A percentile compares a stretch with the other conserved stretches of the same genome.
Conservation (phyloP, 2,329 filamentous ascomycete genomes). For the Paraphoma chrysanthemicola region DNA sequence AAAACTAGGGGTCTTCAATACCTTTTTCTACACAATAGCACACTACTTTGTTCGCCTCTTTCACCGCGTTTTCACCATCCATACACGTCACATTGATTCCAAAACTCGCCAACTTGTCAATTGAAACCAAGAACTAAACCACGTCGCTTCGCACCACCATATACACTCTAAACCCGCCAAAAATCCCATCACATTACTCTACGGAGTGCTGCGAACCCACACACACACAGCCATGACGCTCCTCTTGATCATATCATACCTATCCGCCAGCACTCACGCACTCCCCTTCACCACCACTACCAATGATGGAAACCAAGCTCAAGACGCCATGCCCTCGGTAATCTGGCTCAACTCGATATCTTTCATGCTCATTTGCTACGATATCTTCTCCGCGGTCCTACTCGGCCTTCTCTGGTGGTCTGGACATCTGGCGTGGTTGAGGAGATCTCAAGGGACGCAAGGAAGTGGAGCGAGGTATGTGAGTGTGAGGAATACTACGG, state of each 20-base stretch:
- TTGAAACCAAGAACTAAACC: no score
- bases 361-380: slow-evolving; percentile 25
- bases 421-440: slow-evolving; percentile 14
- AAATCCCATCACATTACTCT: not conserved
- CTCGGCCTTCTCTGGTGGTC: slow-evolving; percentile 21
- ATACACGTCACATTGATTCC: no score
- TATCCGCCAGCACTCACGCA: not conserved
- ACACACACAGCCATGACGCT: not conserved
- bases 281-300: not conserved
- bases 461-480: not conserved
- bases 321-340: no score
- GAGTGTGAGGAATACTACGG: not conserved
- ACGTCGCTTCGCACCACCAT: no score
- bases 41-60: not conserved
- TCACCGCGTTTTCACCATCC: slow-evolving; percentile 4
- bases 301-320: no score
- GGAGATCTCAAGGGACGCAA: not conserved
- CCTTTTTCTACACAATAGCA: slow-evolving; percentile 17
- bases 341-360: slow-evolving; percentile 16
- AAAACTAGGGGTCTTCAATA: slow-evolving; percentile 21
- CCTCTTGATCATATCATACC: not conserved
- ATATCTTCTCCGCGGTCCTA: slow-evolving; percentile 11
- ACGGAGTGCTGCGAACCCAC: not conserved
- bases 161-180: not conserved
- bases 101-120: no score